Base-by-base conservation (phyloP, 805 yeast species). In the Barnettozyma siamensis region DNA sequence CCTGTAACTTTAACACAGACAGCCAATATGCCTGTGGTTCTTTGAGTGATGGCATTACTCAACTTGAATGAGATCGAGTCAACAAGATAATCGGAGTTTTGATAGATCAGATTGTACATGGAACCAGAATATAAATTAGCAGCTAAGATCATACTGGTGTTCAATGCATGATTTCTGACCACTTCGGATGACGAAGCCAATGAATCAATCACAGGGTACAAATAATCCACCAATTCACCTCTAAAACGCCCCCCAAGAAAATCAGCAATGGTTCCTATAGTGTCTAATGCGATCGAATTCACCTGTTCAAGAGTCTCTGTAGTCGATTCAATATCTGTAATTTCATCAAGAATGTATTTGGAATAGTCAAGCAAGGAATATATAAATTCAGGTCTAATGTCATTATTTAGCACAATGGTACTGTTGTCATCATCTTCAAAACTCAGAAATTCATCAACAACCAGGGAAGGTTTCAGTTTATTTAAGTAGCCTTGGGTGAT, bases 51-150 rank as follows among this genome's bases (percentile, higher is more conserved):
- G 5, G 88, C 78, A 3, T 83, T 75, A 21, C 87, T 77, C 40
- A 93, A 64, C 46, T 73, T 75, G 23, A 78, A 60, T 3, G 95
- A 82, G n/a, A 88, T 65, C 0, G 88, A 65, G 56, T 93, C 97
- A 13, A 88, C 65, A 16, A 91, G 60, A 55, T 89, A 89, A 52
- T 91, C 96, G 42, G 79, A 71, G 57, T 88, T 91, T 20, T 76
- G 78, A 29, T 70, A 53, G 2, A 93, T 67, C 44, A 91, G 55
- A 3, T 60, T 59, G 27, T 65, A 65, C 2, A 89, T 60, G 0
- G 87, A 76, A 0, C 82, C 82, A 27, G 65, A 52, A 45, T 80
- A 83, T 11, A 79, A 63, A 5, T 66, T 57, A 9, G 60, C 48
- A 0, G 86, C 74, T 5, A 89, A 63, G 3, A 75, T 64, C 16